A percentile compares a stretch with the other conserved stretches of the same genome.
These are phyloP conservation scores for Aspergillus ellipticus DNA, from an alignment of 495 filamentous ascomycete genomes.

Conservation along the genomic window DNA sequence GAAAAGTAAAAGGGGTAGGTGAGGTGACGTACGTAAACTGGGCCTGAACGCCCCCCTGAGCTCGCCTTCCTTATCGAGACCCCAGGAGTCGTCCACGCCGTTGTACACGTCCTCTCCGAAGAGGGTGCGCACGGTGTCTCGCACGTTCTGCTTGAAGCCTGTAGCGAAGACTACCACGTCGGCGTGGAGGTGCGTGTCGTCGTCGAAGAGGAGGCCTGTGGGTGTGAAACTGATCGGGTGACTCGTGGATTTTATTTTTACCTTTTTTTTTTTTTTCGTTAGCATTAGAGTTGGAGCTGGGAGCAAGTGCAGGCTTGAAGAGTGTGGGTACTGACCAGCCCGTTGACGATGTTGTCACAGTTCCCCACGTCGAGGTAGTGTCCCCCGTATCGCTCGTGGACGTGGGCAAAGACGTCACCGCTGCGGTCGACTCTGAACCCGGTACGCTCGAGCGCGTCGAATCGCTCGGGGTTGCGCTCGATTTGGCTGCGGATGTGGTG, in stretches of 20 bases:
- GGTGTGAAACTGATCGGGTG: not conserved
- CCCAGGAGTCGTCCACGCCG: conserved; percentile 32
- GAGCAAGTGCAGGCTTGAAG: too few relatives aligned
- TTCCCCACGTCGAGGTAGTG: conserved; percentile 37
- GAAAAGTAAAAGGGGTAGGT: too few relatives aligned
- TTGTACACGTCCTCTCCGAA: conserved; percentile 27
- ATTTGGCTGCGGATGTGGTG: conserved; percentile 1
- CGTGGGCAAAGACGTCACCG: conserved; percentile 22
- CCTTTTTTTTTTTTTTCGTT: too few relatives aligned
- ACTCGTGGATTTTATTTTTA: conserved; percentile 24
- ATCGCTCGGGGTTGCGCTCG: conserved; percentile 16
- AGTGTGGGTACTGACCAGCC: not conserved
- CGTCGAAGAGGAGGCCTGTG: conserved; percentile 24
- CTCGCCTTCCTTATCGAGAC: conserved; percentile 34
- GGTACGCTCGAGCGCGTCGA: conserved; percentile 24
- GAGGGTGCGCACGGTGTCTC: conserved; percentile 14
- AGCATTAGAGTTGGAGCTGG: not conserved
- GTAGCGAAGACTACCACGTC: conserved; percentile 37
- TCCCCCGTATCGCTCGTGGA: conserved; percentile 29
- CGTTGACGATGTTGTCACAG: conserved; percentile 20
- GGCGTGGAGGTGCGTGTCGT: conserved; percentile 26
- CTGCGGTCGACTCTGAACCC: conserved; percentile 30
- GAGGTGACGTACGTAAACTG: conserved; percentile 27
- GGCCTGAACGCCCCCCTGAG: conserved; percentile 27
- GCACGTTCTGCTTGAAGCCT: conserved; percentile 30